Base-by-base conservation (phyloP, 768 basidiomycete genomes). In the Amylocystis lapponica region DNA sequence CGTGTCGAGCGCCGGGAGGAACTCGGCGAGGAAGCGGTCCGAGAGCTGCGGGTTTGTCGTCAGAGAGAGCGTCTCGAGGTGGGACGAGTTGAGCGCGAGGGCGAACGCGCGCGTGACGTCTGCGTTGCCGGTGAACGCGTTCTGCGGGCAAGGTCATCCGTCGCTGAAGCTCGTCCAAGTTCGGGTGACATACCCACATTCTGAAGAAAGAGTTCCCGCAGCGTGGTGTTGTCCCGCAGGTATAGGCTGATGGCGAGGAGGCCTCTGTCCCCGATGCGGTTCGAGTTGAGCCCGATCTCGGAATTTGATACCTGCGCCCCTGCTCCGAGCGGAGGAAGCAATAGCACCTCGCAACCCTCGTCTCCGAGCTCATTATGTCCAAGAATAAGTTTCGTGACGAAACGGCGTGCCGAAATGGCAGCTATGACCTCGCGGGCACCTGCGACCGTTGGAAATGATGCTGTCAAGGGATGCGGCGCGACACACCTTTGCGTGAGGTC, bases 221-320 rank as follows among this genome's bases (percentile, higher is more conserved):
- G 54, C 19, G 62, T 51, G 0, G 43, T 49, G 51, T 81, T 82
- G 8, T 62, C 62, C 36, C 60, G 61, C 23, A 85, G 46, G 55
- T 79, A 83, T 29, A 62, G 54, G 5, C 71, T 55, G 31, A 85
- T 72, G n/a, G 76, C 71, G 35, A 66, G 55, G 4, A 85, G 67
- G 5, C 80, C 79, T 27, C 57, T 56, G 51, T 80, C 68, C 8
- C 79, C 74, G 22, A 85, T 76, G 8, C 57, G 56, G 46, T 79
- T 82, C 3, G 68, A 66, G 39, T 79, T 81, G 42, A 85, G 65
- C 47, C 68, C 72, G 25, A 85, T 75, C 51, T 81, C 75, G 2
- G 63, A 60, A n/a, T n/a, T n/a, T n/a, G n/a, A n/a, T 43, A 85
- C 69, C 36, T 55, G 57, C 50, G 77, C 67, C 43, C 57, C 61